Evolutionary conservation across 2,329 filamentous ascomycete species (phyloP), one percentile per base, ranked within the genome.

Genomic region (Trichophyton verrucosum): DNA sequence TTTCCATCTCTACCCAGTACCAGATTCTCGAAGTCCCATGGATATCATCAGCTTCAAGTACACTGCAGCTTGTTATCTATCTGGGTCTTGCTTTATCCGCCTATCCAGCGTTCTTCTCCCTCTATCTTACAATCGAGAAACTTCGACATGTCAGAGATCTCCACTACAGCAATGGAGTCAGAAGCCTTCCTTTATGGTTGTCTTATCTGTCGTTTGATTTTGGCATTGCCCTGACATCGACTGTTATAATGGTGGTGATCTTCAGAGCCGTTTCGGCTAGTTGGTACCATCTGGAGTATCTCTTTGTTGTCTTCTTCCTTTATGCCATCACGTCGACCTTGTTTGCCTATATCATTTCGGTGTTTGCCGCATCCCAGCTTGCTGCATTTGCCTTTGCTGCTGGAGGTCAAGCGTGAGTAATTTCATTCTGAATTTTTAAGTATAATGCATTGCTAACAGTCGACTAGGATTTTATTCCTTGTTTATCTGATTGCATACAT

Each of bases 131-230:
- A n/a, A 78, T 88, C 30, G 91, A 96, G 72, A 82, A 90, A 27
- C 77, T 90, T 9, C 79, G 85, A 57, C 87, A 90, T 65, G 89
- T 96, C 24, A 83, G 91, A 58, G 87, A 88, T 15, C 77, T 96
- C 33, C 87, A 96, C 72, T 96, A 95, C 74, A 95, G 89, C 60
- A 96, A 96, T 69, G 91, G 91, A 55, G 90, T 96, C 30, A 81
- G 88, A 11, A 86, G 88, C 0, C 77, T 88, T 7, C 89, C 91
- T 0, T 77, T 96, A 1, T 96, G 92, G 91, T 74, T 89, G 3
- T 89, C 91, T 1, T 95, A 96, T 69, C 78, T 87, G 0, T 69
- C 79, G 0, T 95, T 96, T 68, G 91, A 96, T 74, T 90, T 91
- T 65, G 70, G 82, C 49, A 84, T 95, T 61, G 85, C 90, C 0